Evolutionary conservation across 176 grass and related monocot genomes (phyloP).

Genomic region (Oryza brachyantha): DNA sequence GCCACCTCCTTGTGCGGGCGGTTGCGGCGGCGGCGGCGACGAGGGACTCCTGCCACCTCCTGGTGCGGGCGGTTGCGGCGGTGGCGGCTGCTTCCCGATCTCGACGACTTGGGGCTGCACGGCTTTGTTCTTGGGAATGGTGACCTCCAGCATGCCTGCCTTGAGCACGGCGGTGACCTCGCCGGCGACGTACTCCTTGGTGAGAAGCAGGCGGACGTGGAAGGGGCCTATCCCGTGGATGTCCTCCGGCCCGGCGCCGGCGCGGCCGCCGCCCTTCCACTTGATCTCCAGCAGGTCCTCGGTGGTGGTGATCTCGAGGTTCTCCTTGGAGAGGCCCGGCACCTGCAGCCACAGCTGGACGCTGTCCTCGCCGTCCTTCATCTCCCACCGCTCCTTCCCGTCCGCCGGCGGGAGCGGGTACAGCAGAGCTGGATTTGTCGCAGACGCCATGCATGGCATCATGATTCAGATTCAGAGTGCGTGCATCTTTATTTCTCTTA

Average conservation of each 20-base stretch:
- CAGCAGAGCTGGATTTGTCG: background rate
- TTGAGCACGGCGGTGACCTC: slow-evolving; percentile 16
- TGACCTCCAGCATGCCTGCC: slow-evolving; percentile 36
- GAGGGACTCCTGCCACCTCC: too few relatives aligned
- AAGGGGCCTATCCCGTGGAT: slow-evolving; percentile 31
- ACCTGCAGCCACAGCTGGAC: slow-evolving; percentile 35
- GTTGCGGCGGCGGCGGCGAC: too few relatives aligned
- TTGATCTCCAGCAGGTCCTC: slow-evolving; percentile 35
- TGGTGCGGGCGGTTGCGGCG: too few relatives aligned
- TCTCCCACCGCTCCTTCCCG: slow-evolving; percentile 29
- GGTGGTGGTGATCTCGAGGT: slow-evolving; percentile 20
- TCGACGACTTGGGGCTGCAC: background rate
- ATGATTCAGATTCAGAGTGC: too few relatives aligned
- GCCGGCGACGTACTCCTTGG: background rate
- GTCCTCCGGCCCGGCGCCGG: background rate
- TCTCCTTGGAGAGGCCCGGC: background rate
- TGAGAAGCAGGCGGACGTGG: slow-evolving; percentile 30
- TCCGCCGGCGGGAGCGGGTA: slow-evolving; percentile 8
- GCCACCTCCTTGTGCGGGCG: too few relatives aligned
- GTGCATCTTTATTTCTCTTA: too few relatives aligned
- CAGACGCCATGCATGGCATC: too few relatives aligned
- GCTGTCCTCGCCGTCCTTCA: slow-evolving; percentile 15
- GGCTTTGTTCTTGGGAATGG: background rate
- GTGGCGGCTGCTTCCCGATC: background rate
- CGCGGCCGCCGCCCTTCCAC: background rate